phyloP scores from a whole-genome alignment of 805 yeast genomes.

The Tetrapisispora pingtungensis region DNA sequence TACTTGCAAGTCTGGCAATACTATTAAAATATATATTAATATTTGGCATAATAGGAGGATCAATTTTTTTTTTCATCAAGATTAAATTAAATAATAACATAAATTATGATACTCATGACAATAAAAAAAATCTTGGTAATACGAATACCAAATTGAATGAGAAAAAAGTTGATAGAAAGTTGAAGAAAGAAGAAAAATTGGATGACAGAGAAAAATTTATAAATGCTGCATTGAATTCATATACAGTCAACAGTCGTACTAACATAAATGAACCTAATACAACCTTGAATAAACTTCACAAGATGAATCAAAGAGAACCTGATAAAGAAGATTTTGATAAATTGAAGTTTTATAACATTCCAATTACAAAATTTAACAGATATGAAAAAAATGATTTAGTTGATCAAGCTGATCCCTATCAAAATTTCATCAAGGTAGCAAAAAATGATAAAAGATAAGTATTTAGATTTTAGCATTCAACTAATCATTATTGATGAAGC shows the following conservation, averaged over 20 bases:
- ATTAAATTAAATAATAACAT: not conserved
- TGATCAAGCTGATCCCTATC: constrained; percentile 5
- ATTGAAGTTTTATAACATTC: constrained; percentile 19
- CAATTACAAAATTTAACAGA: constrained; percentile 13
- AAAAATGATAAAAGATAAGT: not conserved
- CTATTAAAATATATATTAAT: constrained; percentile 14
- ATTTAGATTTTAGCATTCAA: too few species aligned
- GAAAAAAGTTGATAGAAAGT: not conserved
- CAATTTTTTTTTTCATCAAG: not conserved
- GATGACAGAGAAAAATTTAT: not conserved
- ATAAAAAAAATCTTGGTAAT: too few species aligned
- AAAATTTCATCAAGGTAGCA: constrained; percentile 17
- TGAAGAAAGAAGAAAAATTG: not conserved
- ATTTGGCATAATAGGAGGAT: constrained; percentile 10
- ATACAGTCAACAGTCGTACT: not conserved
- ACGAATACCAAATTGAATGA: too few species aligned
- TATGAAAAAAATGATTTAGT: constrained; percentile 3
- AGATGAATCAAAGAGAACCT: not conserved
- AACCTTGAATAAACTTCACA: not conserved
- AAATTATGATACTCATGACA: not conserved
- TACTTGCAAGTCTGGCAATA: constrained; percentile 16
- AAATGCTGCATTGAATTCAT: constrained; percentile 1
- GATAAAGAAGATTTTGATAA: constrained; percentile 11
- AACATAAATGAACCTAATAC: not conserved
- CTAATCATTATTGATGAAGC: too few species aligned